A percentile compares a stretch with the other conserved stretches of the same genome.
Evolutionary conservation across 495 filamentous ascomycete genomes (phyloP).

Genomic region (Penicillium nucicola): DNA sequence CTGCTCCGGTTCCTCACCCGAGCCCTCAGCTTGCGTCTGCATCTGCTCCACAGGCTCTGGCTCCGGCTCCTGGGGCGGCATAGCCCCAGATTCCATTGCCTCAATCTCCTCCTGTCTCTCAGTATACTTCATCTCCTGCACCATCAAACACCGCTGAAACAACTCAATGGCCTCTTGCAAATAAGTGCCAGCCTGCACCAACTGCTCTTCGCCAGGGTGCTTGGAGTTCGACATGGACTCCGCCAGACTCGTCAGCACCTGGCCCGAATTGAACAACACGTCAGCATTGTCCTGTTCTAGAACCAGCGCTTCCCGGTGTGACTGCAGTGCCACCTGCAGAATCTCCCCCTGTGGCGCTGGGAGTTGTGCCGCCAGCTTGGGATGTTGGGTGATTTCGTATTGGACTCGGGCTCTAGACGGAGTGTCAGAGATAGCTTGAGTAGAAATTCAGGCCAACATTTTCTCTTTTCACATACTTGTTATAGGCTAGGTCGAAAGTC

Average conservation of each 20-base stretch:
- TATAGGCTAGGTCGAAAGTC: conserved; percentile 70
- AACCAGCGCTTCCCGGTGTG: conserved; percentile 55
- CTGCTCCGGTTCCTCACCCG: conserved; percentile 46
- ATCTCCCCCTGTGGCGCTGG: conserved; percentile 48
- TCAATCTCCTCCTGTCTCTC: conserved; percentile 47
- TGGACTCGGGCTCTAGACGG: conserved; percentile 54
- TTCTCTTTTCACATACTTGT: conserved; percentile 52
- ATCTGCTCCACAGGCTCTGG: conserved; percentile 18
- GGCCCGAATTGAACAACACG: conserved; percentile 65
- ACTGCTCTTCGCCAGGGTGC: conserved; percentile 36
- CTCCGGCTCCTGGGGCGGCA: conserved; percentile 16
- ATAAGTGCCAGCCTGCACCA: conserved; percentile 39
- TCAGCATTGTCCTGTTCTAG: conserved; percentile 62
- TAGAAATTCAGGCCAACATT: neutral
- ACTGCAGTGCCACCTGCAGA: conserved; percentile 54
- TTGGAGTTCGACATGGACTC: conserved; percentile 54
- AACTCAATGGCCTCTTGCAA: conserved; percentile 61
- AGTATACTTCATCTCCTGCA: conserved; percentile 56
- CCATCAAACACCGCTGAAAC: conserved; percentile 57
- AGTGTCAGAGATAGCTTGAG: neutral
- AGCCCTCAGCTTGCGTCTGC: conserved; percentile 11
- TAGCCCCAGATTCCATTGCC: conserved; percentile 37
- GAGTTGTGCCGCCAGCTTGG: conserved; percentile 52
- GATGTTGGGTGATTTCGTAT: conserved; percentile 63
- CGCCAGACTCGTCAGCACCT: conserved; percentile 62